A percentile compares a stretch with the other conserved stretches of the same genome.
These are phyloP conservation scores for Exobasidium rhododendri DNA, from an alignment of 1,284 basidiomycete species.

Conservation along the genomic window DNA sequence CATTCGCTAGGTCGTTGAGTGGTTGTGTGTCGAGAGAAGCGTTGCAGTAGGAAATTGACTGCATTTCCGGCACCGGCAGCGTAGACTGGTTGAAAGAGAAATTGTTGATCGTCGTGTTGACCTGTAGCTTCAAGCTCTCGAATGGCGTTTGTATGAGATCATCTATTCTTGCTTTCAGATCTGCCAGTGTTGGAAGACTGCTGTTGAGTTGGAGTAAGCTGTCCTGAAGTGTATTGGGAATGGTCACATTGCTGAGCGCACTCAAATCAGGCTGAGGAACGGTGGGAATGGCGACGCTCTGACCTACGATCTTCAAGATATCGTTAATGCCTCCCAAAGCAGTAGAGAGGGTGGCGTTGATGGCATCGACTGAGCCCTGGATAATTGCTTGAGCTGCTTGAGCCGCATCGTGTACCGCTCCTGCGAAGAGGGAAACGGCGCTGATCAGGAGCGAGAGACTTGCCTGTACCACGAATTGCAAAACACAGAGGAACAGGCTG, in stretches of 20 bases:
- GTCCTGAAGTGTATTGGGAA: slow-evolving; percentile 74
- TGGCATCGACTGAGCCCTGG: slow-evolving; percentile 49
- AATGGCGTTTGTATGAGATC: slow-evolving; percentile 50
- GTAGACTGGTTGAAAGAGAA: slow-evolving; percentile 31
- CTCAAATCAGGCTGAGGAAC: slow-evolving; percentile 56
- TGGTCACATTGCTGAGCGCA: slow-evolving; percentile 71
- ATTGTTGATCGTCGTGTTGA: slow-evolving; percentile 28
- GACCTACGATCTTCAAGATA: slow-evolving; percentile 27
- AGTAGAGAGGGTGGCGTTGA: slow-evolving; percentile 31
- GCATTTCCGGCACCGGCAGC: slow-evolving; percentile 25
- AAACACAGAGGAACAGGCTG: slow-evolving; percentile 83
- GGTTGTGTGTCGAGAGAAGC: slow-evolving; percentile 26
- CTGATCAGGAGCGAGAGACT: slow-evolving; percentile 73
- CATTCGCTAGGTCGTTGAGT: slow-evolving; percentile 30
- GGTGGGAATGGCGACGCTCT: slow-evolving; percentile 25
- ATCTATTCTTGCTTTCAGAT: slow-evolving; percentile 71
- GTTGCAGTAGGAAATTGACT: slow-evolving; percentile 31
- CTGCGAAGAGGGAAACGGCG: slow-evolving; percentile 67
- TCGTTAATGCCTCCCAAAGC: slow-evolving; percentile 32
- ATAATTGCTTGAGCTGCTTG: slow-evolving; percentile 68
- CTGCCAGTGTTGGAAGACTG: slow-evolving; percentile 73
- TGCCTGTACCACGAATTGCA: slow-evolving; percentile 82
- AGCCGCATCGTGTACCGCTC: slow-evolving; percentile 71
- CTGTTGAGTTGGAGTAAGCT: slow-evolving; percentile 36
- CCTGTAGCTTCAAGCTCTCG: slow-evolving; percentile 28